Conservation (phyloP, 352 stramenopile genomes). For the Pythium utonaiense region DNA sequence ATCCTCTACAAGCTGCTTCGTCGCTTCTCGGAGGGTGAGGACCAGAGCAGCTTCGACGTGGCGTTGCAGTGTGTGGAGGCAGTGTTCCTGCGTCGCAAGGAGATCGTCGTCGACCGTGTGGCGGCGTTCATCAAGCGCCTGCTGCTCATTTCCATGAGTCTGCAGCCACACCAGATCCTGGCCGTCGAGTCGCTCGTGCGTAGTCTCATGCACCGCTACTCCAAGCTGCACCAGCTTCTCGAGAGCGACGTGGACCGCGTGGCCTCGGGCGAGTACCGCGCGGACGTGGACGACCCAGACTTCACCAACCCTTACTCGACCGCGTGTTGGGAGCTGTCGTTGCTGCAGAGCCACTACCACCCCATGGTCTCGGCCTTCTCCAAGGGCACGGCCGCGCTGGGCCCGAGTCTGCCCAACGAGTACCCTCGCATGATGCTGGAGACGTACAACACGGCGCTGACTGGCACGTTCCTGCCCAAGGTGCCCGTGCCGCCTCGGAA, state of each 20-base stretch:
- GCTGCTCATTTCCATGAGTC: constrained; percentile 85
- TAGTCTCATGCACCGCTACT: constrained; percentile 90
- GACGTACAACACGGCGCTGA: constrained; percentile 44
- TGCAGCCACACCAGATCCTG: constrained; percentile 76
- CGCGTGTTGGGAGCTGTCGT: constrained; percentile 91
- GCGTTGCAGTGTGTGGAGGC: constrained; percentile 90
- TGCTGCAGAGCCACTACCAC: constrained; percentile 85
- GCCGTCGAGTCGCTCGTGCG: constrained; percentile 88
- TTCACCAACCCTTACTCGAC: constrained; percentile 94
- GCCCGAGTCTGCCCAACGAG: constrained; percentile 62
- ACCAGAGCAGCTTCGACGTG: constrained; percentile 57
- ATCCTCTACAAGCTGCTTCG: constrained; percentile 91
- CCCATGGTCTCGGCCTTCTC: constrained; percentile 73
- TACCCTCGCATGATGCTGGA: constrained; percentile 59
- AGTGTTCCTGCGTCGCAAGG: constrained; percentile 92
- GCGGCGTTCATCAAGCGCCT: constrained; percentile 95
- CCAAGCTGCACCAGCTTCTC: constrained; percentile 91
- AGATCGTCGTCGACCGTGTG: constrained; percentile 92
- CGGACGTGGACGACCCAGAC: constrained; percentile 92
- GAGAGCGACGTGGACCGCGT: constrained; percentile 96
- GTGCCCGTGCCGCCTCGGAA: constrained; percentile 60
- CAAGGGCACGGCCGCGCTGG: constrained; percentile 55
- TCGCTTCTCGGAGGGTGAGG: constrained; percentile 61
- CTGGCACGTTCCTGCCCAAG: constrained; percentile 52
- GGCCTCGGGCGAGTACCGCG: constrained; percentile 89